These are phyloP conservation scores for Hordeum vulgare DNA, from an alignment of 176 grass and related monocot species.

Conservation along the genomic window DNA sequence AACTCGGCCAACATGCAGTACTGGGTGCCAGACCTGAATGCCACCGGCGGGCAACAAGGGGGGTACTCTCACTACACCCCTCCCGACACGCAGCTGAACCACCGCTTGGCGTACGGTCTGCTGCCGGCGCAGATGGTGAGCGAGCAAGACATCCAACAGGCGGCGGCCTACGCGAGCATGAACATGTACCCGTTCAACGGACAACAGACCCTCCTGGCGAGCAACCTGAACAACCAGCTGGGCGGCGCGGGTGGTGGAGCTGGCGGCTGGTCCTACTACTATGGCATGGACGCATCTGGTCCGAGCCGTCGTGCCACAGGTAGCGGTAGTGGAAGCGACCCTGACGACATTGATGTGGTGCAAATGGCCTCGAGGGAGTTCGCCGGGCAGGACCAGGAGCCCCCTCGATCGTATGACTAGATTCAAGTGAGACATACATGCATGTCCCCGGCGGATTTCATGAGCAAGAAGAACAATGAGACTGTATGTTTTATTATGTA, in stretches of 20 bases:
- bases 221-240: neutral
- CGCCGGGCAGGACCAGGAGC: neutral
- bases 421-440: neutral
- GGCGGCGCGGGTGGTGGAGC: neutral
- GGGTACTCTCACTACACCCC: neutral
- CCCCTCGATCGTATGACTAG: neutral
- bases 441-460: neutral
- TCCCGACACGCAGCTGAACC: neutral
- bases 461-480: neutral
- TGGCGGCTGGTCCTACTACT: neutral
- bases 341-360: neutral
- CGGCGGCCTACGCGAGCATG: neutral
- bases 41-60: accelerated
- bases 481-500: neutral
- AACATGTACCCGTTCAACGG: neutral
- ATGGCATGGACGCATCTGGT: too few species aligned
- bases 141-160: neutral
- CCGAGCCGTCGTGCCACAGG: neutral
- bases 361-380: neutral
- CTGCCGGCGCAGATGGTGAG: neutral
- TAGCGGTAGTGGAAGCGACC: neutral
- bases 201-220: neutral
- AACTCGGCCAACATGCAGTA: neutral
- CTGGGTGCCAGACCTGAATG: neutral
- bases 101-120: neutral